Conservation (phyloP, 768 basidiomycete species). For the Kwoniella sp. region DNA sequence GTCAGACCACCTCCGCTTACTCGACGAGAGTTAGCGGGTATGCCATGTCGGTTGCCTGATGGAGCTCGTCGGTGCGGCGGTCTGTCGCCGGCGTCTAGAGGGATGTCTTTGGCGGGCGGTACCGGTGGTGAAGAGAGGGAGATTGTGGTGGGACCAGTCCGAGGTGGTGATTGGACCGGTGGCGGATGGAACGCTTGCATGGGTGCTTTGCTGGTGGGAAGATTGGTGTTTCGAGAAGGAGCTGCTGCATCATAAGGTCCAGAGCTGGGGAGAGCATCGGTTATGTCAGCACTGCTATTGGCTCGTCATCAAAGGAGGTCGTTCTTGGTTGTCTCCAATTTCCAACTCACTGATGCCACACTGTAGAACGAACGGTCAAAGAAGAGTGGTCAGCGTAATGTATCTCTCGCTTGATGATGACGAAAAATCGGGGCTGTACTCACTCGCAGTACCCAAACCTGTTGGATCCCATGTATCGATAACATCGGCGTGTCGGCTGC, state of each 20-base stretch:
- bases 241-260: conserved; percentile 56
- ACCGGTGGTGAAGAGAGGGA: conserved; percentile 35
- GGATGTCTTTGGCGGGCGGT: conserved; percentile 24
- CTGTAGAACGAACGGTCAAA: conserved; percentile 16
- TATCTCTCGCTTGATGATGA: neutral
- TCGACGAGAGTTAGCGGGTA: conserved; percentile 19
- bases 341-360: conserved; percentile 53
- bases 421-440: conserved; percentile 16
- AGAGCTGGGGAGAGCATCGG: conserved; percentile 22
- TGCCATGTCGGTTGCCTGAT: conserved; percentile 5
- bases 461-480: conserved; percentile 57
- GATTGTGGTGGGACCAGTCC: conserved; percentile 31
- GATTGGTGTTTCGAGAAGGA: conserved; percentile 49
- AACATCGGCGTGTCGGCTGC: conserved; percentile 53
- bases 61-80: conserved; percentile 6
- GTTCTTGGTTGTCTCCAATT: neutral
- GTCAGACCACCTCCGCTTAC: conserved; percentile 47
- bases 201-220: conserved; percentile 44
- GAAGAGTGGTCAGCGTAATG: neutral
- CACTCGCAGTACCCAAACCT: conserved; percentile 51
- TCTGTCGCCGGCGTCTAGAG: neutral
- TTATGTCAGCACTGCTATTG: conserved; percentile 17
- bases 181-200: conserved; percentile 50
- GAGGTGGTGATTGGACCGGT: conserved; percentile 30
- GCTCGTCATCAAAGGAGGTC: neutral